Evolutionary conservation across 2,329 filamentous ascomycete species (phyloP), one percentile per base, ranked within the genome.

Genomic region (Davidsoniella neocaledoniae): DNA sequence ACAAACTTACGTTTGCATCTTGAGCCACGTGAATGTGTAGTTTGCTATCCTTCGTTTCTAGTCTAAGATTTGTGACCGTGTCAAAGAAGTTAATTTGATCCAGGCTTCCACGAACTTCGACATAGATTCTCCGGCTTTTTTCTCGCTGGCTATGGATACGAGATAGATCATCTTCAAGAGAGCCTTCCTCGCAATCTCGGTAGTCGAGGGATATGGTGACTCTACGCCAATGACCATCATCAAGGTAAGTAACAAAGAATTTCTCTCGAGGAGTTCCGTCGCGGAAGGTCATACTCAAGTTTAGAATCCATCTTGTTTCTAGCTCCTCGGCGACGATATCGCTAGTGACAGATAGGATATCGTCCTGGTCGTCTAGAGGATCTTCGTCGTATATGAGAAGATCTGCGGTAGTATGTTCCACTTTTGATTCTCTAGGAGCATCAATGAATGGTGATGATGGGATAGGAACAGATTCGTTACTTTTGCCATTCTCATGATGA

Each of bases 1-100:
- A 42, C 9, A 38, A 14, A 71, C 73, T 57, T 58, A 78, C 74
- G 61, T 93, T 91, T 45, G 86, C 77, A 62, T 98, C 91, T 64
- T 98, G 90, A n/a, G 91, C 88, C 48, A 98, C 91, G 62, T 96
- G 91, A 5, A 98, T 87, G 64, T 96, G 88, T 21, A 98, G 71
- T 53, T 87, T 79, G 12, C 86, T 86, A 51, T 93, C 83, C 4
- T 77, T 81, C 0, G 91, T 98, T 63, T 95, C 80, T 16, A 98
- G 72, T 63, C 94, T 94, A 55, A 98, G 73, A 58, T 96, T 96
- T 16, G 91, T 96, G 52, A 96, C 90, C 0, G 87, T 94, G 50
- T 88, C 79, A 65, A 94, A 96, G 62, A 95, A 98, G 57, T 94
- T 83, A 47, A 98, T 96, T 52, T 94, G 86, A n/a, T 74, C 71